phyloP scores from a whole-genome alignment of 768 basidiomycete species.

The Boletus tomentosulus region DNA sequence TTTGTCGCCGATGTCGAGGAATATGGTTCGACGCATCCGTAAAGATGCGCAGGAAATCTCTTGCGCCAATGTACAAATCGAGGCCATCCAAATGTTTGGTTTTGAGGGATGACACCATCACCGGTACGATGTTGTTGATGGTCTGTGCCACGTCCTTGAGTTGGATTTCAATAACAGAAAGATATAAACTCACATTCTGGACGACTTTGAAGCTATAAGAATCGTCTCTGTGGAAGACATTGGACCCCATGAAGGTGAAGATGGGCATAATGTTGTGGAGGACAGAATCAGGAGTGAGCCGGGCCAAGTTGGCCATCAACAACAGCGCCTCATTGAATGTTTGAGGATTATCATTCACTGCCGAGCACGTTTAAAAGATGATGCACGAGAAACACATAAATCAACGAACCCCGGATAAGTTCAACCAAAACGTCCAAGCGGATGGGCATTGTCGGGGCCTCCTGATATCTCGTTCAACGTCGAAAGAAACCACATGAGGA shows the following conservation, averaged over 20 bases:
- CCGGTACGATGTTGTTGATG: conserved; percentile 88
- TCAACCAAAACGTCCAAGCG: conserved; percentile 86
- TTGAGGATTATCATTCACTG: conserved; percentile 88
- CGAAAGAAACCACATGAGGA: neutral
- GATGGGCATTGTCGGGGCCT: conserved; percentile 53
- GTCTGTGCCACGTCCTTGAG: conserved; percentile 49
- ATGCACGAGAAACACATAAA: neutral
- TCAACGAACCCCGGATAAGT: conserved; percentile 63
- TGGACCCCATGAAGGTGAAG: conserved; percentile 99
- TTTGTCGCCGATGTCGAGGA: conserved; percentile 87
- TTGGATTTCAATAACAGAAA: neutral
- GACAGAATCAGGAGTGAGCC: conserved; percentile 84
- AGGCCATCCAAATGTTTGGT: conserved; percentile 48
- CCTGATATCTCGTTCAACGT: conserved; percentile 35
- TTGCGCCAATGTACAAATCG: conserved; percentile 63
- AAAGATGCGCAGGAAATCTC: conserved; percentile 86
- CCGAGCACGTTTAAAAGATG: neutral
- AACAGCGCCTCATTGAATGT: conserved; percentile 91
- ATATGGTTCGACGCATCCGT: conserved; percentile 90
- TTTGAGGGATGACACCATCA: conserved; percentile 81
- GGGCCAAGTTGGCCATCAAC: conserved; percentile 78
- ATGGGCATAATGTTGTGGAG: conserved; percentile 96
- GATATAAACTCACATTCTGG: conserved; percentile 59
- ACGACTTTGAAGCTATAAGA: conserved; percentile 93
- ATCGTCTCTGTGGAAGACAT: conserved; percentile 94